Evolutionary conservation across 1,139 yeast species (phyloP), one percentile per base, ranked within the genome.

Genomic region (Kodamaea anthophila): DNA sequence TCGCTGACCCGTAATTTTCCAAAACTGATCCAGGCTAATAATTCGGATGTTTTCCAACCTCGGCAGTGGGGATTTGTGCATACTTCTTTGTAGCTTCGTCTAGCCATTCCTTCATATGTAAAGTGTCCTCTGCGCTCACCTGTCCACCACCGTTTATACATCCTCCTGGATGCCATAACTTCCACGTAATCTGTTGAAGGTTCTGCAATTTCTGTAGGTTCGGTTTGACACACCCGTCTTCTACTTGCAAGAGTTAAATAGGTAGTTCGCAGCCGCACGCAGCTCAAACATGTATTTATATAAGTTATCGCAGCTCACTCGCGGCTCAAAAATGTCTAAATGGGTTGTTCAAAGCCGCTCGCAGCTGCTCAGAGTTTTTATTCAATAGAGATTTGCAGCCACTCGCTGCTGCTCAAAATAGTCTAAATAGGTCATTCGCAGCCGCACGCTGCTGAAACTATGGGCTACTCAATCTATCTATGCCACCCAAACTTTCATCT

Each of bases 81-180:
- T 66, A 66, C 29, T 54, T 55, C 5, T 36, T 40, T 10, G 53
- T 43, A 3, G 62, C 62, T 18, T 49, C 41, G 4, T 41, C 39
- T 11, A 67, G 42, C 77, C 77, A 72, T 10, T 58, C 63, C 38
- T 66, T 69, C 23, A 60, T 62, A 8, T 40, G 28, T 0, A 48
- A 40, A 3, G 47, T 56, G 5, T 44, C 46, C 0, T 83, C 76
- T 19, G 71, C 61, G 13, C 71, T 65, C 21, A 84, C 77, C 47
- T 87, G 91, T 0, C 99, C 99, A 11, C 98, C 97, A 6, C 99
- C 99, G 48, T 91, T 91, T 35, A 88, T 83, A 49, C 98, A 91
- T 1, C 98, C 99, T 21, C 85, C 86, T 3, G 98, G 98, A 91
- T 1, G 98, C 98, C 96, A 87, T 88, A 21, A 91, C 83, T 47